Percentiles rank a stretch among this genome's conserved stretches.
Evolutionary conservation across 768 basidiomycete species (phyloP).

Genomic region (Ramaria sp.): DNA sequence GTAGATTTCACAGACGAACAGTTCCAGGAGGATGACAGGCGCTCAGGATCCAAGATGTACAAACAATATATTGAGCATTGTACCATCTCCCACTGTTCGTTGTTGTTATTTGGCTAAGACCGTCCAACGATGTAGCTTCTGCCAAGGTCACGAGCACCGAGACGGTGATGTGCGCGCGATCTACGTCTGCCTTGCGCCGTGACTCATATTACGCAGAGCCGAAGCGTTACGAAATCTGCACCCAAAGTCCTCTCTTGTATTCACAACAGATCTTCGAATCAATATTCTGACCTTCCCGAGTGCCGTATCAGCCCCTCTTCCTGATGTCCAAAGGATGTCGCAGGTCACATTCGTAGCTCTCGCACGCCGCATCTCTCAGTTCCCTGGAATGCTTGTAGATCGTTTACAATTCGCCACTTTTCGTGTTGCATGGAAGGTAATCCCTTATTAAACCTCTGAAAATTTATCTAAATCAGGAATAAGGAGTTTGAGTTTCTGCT

Average conservation of each 20-base stretch:
- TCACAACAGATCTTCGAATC: constrained; percentile 36
- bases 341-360: constrained; percentile 39
- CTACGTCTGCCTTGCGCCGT: neutral
- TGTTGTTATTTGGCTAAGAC: neutral
- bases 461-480: constrained; percentile 5
- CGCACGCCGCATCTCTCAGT: constrained; percentile 26
- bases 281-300: constrained; percentile 43
- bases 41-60: constrained; percentile 5
- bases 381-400: constrained; percentile 46
- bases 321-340: constrained; percentile 40
- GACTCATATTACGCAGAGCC: constrained; percentile 19
- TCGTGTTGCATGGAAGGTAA: constrained; percentile 47
- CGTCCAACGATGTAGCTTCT: constrained; percentile 30
- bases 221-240: constrained; percentile 46
- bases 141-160: constrained; percentile 36
- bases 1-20: constrained; percentile 29
- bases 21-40: neutral
- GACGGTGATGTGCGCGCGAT: constrained; percentile 33
- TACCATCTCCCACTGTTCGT: neutral
- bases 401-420: constrained; percentile 44
- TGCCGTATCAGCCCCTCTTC: constrained; percentile 32
- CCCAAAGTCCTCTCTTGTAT: constrained; percentile 50
- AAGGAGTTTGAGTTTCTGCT: constrained; percentile 49
- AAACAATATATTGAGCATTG: neutral
- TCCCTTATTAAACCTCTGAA: constrained; percentile 10